These are phyloP conservation scores for Dendrobium chrysotoxum DNA, from an alignment of 106 monocot species.

Conservation along the genomic window DNA sequence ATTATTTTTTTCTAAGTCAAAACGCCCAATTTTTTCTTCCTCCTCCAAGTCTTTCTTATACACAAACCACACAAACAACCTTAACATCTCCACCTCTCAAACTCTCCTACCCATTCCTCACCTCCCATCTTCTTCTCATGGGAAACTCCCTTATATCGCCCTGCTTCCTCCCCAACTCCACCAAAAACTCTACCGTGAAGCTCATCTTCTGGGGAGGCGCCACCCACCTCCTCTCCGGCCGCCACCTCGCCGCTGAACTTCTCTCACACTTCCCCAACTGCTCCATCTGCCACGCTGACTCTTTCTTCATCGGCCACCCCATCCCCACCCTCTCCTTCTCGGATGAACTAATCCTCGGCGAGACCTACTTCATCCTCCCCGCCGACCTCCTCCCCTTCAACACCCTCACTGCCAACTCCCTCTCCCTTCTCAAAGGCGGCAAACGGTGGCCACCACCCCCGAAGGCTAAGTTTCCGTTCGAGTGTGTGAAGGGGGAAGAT, in stretches of 20 bases:
- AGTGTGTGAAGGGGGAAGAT: slow-evolving; percentile 33
- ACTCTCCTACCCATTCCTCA: too few species aligned
- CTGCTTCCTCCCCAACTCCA: neutral
- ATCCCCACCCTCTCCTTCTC: slow-evolving; percentile 36
- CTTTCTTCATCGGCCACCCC: slow-evolving; percentile 66
- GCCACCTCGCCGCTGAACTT: slow-evolving; percentile 32
- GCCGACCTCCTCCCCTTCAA: slow-evolving; percentile 27
- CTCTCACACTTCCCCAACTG: slow-evolving; percentile 36
- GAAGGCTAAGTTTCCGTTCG: slow-evolving; percentile 25
- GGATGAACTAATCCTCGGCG: slow-evolving; percentile 42
- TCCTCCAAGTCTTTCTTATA: too few species aligned
- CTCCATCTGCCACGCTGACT: slow-evolving; percentile 57
- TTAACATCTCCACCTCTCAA: too few species aligned
- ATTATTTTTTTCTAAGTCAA: too few species aligned
- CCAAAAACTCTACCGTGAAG: neutral
- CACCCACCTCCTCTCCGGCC: slow-evolving; percentile 15
- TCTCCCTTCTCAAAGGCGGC: slow-evolving; percentile 9
- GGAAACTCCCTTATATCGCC: neutral
- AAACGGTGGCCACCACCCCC: neutral
- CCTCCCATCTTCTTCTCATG: neutral
- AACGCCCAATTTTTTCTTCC: too few species aligned
- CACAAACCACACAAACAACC: too few species aligned
- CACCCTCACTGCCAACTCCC: slow-evolving; percentile 19
- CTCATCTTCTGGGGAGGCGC: slow-evolving; percentile 59
- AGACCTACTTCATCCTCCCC: slow-evolving; percentile 69